Evolutionary conservation across 768 basidiomycete genomes (phyloP).

Genomic region (Filobasidium floriforme): DNA sequence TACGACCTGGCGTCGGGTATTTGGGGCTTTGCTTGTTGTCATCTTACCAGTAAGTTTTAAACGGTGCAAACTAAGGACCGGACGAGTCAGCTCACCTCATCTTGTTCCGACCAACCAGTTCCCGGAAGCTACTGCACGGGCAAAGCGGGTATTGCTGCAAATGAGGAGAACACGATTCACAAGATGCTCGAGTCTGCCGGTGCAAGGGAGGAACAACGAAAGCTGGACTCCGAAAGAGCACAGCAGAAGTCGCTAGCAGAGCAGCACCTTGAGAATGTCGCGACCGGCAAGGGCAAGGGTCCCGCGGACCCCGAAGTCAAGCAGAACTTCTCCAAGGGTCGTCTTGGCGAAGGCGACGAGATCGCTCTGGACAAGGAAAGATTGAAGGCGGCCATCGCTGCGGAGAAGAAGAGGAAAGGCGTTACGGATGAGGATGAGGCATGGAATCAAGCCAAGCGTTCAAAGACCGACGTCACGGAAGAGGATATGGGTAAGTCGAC

Average conservation of each 20-base stretch:
- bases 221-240: conserved; percentile 34
- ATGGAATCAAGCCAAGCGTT: conserved; percentile 53
- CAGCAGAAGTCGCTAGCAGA: conserved; percentile 36
- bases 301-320: conserved; percentile 18
- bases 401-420: conserved; percentile 71
- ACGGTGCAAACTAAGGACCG: no score
- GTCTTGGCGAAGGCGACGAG: conserved; percentile 68
- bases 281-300: conserved; percentile 19
- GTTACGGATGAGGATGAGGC: conserved; percentile 49
- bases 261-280: conserved; percentile 31
- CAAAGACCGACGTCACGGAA: conserved; percentile 69
- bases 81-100: conserved; percentile 10
- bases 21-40: conserved; percentile 97
- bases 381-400: conserved; percentile 62
- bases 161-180: conserved; percentile 66
- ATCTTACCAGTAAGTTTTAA: conserved; percentile 51
- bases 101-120: conserved; percentile 34
- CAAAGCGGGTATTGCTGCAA: conserved; percentile 68
- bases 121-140: conserved; percentile 90
- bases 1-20: conserved; percentile 60
- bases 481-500: conserved; percentile 49
- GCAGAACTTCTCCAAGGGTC: conserved; percentile 61
- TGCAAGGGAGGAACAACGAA: conserved; percentile 32
- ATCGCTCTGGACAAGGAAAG: conserved; percentile 64
- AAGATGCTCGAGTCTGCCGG: conserved; percentile 51